Evolutionary conservation across 495 filamentous ascomycete genomes (phyloP), one percentile per base, ranked within the genome.

Genomic region (Neurospora discreta): DNA sequence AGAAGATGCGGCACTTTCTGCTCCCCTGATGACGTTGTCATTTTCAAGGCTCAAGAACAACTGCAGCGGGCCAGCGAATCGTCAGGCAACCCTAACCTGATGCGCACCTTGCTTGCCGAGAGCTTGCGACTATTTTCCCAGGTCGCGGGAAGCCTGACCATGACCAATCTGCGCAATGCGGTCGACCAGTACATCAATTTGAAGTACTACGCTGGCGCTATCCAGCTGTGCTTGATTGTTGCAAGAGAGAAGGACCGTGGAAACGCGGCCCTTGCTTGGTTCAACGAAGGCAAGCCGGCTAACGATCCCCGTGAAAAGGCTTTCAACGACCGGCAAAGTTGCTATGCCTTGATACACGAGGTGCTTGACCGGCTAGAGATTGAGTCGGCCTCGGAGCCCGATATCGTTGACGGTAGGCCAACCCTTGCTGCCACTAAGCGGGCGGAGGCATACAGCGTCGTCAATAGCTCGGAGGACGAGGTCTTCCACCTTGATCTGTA

Each of bases 21-120:
- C 84, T 97, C 93, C 73, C 89, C 94, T 2, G 94, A 98, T 68
- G 95, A 99, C 82, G 94, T 97, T 1, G 89, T 98, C 42, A 93
- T 97, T 68, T 99, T 98, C 88, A 98, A 97, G 81, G 96, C 96
- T 8, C 94, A 98, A 79, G 95, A 99, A 79, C 88, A 93, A 72
- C 84, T 98, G 68, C 95, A 97, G 81, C 89, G 90, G 72, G 95
- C 94, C 2, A 88, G 88, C 1, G 95, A 98, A 80, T 87, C 89
- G 20, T 88, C 89, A 36, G 83, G 88, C 18, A 92, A 93, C 72
- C 87, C 89, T 6, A 93, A 94, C 76, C 80, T 88, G 39, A 91
- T 91, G n/a, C 90, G 94, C 67, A 90, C 90, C 18, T 83, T 95
- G 43, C 82, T 99, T 30, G 93, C 93, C 73, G 94, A 98, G 78